These are phyloP conservation scores for Clathrospora elynae DNA, from an alignment of 2,329 filamentous ascomycete genomes.

Conservation along the genomic window DNA sequence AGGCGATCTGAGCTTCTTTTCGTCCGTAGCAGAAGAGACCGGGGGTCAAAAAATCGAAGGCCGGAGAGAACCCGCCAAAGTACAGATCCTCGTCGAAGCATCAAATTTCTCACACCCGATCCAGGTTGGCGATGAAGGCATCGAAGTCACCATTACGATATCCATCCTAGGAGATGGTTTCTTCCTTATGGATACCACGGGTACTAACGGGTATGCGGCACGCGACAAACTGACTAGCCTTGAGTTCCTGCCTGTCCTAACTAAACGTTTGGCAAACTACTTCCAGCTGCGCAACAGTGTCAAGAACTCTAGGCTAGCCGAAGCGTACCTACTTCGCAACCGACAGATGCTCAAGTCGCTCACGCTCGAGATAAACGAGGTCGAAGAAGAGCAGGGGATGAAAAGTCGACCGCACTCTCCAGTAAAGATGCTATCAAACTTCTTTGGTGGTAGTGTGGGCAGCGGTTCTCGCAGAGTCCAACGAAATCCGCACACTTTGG, in stretches of 20 bases:
- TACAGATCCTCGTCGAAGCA: slow-evolving; percentile 75
- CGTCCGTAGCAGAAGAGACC: slow-evolving; percentile 74
- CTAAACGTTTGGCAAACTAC: slow-evolving; percentile 74
- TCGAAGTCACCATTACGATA: slow-evolving; percentile 73
- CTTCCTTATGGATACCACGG: slow-evolving; percentile 64
- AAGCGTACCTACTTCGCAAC: slow-evolving; percentile 76
- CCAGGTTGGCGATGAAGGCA: slow-evolving; percentile 57
- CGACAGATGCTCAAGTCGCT: slow-evolving; percentile 76
- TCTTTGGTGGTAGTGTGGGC: slow-evolving; percentile 68
- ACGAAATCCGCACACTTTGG: slow-evolving; percentile 40
- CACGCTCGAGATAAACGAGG: slow-evolving; percentile 64
- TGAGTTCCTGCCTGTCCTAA: slow-evolving; percentile 75
- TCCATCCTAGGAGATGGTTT: slow-evolving; percentile 59
- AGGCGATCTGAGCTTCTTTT: slow-evolving; percentile 62
- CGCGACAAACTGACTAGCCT: slow-evolving; percentile 74
- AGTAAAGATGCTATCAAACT: slow-evolving; percentile 84
- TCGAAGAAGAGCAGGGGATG: slow-evolving; percentile 55
- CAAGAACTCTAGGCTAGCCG: slow-evolving; percentile 66
- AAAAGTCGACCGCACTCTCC: slow-evolving; percentile 81
- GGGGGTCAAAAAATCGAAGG: slow-evolving; percentile 66
- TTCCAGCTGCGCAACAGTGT: slow-evolving; percentile 72
- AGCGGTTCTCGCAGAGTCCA: slow-evolving; percentile 48
- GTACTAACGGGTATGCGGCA: slow-evolving; percentile 71
- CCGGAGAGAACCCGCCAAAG: slow-evolving; percentile 68
- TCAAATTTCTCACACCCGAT: slow-evolving; percentile 64